Evolutionary conservation across 2,329 filamentous ascomycete genomes (phyloP).

Genomic region (Westerdykella aurantiaca): DNA sequence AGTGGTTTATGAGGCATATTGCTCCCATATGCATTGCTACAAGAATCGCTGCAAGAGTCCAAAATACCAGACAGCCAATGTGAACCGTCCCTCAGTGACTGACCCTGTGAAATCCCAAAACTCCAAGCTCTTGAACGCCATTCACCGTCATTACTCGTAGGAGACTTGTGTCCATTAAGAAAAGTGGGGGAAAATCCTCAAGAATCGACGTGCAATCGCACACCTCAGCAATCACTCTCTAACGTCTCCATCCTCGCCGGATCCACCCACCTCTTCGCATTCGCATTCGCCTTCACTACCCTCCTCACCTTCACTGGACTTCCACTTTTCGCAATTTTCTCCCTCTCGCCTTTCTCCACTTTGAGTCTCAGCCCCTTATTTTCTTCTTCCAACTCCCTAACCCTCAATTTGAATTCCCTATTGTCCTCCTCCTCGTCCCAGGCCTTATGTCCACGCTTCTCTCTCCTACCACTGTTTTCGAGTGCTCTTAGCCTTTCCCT

Average conservation of each 20-base stretch:
- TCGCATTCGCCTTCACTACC: constrained; percentile 38
- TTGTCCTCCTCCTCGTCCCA: constrained; percentile 39
- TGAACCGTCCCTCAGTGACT: no score
- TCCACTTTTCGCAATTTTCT: constrained; percentile 31
- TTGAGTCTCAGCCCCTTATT: constrained; percentile 29
- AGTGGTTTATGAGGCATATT: no score
- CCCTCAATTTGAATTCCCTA: constrained; percentile 31
- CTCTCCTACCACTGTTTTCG: neutral
- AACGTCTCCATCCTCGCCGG: constrained; percentile 19
- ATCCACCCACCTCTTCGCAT: constrained; percentile 41
- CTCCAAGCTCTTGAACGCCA: no score
- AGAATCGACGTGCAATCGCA: no score
- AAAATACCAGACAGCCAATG: no score
- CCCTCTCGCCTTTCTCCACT: constrained; percentile 38
- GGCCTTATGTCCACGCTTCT: constrained; percentile 23
- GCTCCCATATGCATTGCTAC: no score
- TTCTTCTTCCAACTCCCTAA: constrained; percentile 35
- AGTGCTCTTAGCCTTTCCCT: constrained; percentile 1
- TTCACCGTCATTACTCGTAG: no score
- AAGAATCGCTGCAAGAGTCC: no score
- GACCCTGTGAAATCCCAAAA: no score
- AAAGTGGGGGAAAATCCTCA: no score
- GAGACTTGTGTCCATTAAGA: no score
- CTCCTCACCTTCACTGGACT: constrained; percentile 47
- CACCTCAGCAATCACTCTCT: constrained; percentile 8